These are phyloP conservation scores for Exophiala calicioides DNA, from an alignment of 2,329 filamentous ascomycete species.

Conservation along the genomic window DNA sequence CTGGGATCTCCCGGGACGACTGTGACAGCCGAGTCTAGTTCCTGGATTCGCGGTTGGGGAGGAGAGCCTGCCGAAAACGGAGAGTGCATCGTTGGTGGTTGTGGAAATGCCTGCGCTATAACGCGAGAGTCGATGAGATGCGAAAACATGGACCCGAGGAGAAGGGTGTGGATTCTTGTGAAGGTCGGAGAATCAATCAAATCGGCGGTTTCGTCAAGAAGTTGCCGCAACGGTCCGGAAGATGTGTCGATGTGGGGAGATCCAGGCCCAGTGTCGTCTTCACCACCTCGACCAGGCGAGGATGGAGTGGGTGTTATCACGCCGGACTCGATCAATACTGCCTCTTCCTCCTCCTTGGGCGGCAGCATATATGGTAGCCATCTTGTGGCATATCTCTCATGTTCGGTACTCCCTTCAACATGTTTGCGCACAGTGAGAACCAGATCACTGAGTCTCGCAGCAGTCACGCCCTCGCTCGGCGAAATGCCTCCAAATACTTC, in stretches of 20 bases:
- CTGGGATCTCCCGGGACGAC: conserved; percentile 49
- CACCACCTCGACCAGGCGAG: conserved; percentile 32
- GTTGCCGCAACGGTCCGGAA: conserved; percentile 64
- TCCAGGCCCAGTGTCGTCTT: conserved; percentile 15
- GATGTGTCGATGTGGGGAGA: conserved; percentile 27
- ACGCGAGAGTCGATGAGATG: conserved; percentile 81
- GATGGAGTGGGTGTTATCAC: conserved; percentile 55
- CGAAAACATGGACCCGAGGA: conserved; percentile 86
- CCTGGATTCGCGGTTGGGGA: conserved; percentile 32
- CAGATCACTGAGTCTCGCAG: conserved; percentile 76
- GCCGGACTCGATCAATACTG: conserved; percentile 79
- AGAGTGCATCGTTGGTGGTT: conserved; percentile 39
- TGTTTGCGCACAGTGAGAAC: conserved; percentile 80
- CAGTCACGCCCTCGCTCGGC: conserved; percentile 81
- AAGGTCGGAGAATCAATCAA: conserved; percentile 93
- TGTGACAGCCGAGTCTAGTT: conserved; percentile 45
- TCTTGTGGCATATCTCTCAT: conserved; percentile 61
- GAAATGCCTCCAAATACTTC: conserved; percentile 88
- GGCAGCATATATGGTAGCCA: conserved; percentile 89
- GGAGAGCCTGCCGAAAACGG: conserved; percentile 48
- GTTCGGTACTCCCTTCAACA: conserved; percentile 73
- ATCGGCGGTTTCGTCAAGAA: conserved; percentile 94
- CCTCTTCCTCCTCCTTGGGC: conserved; percentile 69
- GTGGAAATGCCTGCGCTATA: conserved; percentile 74
- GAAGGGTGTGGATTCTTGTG: conserved; percentile 76